These are phyloP conservation scores for Peronosclerospora sorghi DNA, from an alignment of 352 stramenopile genomes.

Conservation along the genomic window DNA sequence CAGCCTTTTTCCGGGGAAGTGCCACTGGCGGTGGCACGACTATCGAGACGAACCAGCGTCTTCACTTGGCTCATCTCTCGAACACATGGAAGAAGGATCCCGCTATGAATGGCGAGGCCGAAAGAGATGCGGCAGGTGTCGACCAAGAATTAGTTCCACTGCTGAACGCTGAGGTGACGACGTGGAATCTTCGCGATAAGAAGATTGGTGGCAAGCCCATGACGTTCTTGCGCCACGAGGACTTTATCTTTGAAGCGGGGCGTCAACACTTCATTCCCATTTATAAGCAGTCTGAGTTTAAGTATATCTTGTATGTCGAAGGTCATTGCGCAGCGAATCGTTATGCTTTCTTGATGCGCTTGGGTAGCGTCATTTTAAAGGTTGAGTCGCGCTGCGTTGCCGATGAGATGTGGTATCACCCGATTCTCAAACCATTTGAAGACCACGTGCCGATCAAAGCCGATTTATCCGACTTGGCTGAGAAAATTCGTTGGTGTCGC, in stretches of 20 bases:
- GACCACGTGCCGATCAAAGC: constrained; percentile 96
- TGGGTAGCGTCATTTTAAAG: constrained; percentile 97
- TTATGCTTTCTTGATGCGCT: constrained; percentile 97
- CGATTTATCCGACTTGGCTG: constrained; percentile 95
- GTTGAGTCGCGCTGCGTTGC: constrained; percentile 88
- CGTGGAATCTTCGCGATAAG: constrained; percentile 94
- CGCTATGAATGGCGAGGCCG: constrained; percentile 66
- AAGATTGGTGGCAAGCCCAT: constrained; percentile 92
- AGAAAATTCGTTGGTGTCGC: constrained; percentile 97
- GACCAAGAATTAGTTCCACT: constrained; percentile 67
- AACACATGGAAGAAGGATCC: constrained; percentile 89
- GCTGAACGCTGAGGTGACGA: constrained; percentile 95
- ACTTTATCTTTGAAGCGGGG: constrained; percentile 84
- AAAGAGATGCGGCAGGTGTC: constrained; percentile 4
- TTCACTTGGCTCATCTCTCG: constrained; percentile 87
- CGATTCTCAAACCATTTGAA: constrained; percentile 91
- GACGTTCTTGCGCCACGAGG: constrained; percentile 84
- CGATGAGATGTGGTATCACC: constrained; percentile 97
- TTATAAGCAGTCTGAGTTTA: constrained; percentile 96
- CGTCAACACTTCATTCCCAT: constrained; percentile 95
- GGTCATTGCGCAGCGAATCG: constrained; percentile 96
- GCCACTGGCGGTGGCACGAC: constrained; percentile 92
- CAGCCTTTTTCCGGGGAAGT: constrained; percentile 96
- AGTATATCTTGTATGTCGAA: constrained; percentile 96
- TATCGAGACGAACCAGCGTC: constrained; percentile 93